Percentiles rank a stretch among this genome's conserved stretches.
Conservation (phyloP, 768 basidiomycete species). For the Amanita thiersii region DNA sequence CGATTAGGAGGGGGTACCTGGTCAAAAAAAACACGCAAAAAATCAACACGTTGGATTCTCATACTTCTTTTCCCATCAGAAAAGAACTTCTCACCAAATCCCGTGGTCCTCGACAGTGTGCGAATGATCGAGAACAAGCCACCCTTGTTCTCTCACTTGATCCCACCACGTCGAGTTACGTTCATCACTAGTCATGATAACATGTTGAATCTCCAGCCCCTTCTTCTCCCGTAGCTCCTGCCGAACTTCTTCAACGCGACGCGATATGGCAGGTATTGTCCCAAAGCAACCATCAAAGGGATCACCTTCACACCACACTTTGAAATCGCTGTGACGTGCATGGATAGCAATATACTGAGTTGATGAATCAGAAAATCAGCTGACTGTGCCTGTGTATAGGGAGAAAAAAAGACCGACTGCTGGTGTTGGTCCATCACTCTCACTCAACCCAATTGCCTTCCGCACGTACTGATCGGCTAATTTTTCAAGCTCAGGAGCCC, state of each 20-base stretch:
- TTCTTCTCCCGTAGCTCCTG: conserved; percentile 35
- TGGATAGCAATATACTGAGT: conserved; percentile 50
- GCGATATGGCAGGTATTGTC: conserved; percentile 42
- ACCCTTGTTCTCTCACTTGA: conserved; percentile 40
- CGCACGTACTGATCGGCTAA: conserved; percentile 39
- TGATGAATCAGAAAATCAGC: neutral
- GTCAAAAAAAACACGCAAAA: neutral
- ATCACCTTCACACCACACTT: conserved; percentile 32
- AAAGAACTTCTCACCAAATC: conserved; percentile 43
- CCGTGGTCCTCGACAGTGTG: conserved; percentile 38
- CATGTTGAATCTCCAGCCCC: conserved; percentile 38
- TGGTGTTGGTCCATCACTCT: conserved; percentile 31
- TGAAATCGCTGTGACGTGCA: conserved; percentile 49
- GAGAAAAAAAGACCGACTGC: conserved; percentile 25
- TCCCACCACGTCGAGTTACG: conserved; percentile 48
- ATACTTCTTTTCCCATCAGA: too few relatives aligned
- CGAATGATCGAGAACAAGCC: conserved; percentile 44
- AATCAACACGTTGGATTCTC: neutral
- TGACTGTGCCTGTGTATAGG: neutral
- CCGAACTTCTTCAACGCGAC: conserved; percentile 48
- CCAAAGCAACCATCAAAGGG: conserved; percentile 42
- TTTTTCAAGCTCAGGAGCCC: conserved; percentile 30
- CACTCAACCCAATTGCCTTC: conserved; percentile 29
- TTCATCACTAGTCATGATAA: conserved; percentile 64
- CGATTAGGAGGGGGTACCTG: conserved; percentile 70